phyloP scores from a whole-genome alignment of 768 basidiomycete genomes.

The Russula griseocarnosa region DNA sequence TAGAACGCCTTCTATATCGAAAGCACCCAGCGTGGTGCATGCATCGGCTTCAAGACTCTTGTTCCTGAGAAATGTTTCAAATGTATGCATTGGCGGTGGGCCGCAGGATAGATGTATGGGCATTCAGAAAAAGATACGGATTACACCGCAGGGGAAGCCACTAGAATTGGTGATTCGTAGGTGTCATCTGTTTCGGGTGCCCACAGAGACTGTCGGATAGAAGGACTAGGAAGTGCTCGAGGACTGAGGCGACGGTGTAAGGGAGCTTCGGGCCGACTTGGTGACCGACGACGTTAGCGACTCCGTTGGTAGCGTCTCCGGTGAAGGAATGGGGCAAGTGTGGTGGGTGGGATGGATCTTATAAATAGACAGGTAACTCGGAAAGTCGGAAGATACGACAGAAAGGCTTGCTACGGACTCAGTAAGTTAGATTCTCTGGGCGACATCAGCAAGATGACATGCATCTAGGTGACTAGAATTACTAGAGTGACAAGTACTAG shows the following conservation, averaged over 20 bases:
- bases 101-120: conserved; percentile 65
- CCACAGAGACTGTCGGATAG: conserved; percentile 50
- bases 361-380: background rate
- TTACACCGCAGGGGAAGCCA: conserved; percentile 61
- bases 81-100: conserved; percentile 45
- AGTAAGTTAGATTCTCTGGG: too few relatives aligned
- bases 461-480: too few relatives aligned
- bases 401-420: conserved; percentile 22
- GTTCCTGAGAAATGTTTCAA: too few relatives aligned
- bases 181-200: conserved; percentile 60
- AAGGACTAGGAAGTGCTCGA: conserved; percentile 36
- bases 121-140: conserved; percentile 52
- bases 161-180: conserved; percentile 73
- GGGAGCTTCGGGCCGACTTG: conserved; percentile 23
- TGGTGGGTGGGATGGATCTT: conserved; percentile 5
- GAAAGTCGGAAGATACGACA: background rate
- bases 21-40: too few relatives aligned
- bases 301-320: conserved; percentile 31
- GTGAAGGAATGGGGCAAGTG: conserved; percentile 31
- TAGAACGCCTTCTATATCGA: too few relatives aligned
- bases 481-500: too few relatives aligned
- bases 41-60: too few relatives aligned
- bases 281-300: conserved; percentile 19
- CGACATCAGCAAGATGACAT: too few relatives aligned
- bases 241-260: conserved; percentile 25